Evolutionary conservation across 1,284 basidiomycete species (phyloP).

Genomic region (Ganoderma meredithae): DNA sequence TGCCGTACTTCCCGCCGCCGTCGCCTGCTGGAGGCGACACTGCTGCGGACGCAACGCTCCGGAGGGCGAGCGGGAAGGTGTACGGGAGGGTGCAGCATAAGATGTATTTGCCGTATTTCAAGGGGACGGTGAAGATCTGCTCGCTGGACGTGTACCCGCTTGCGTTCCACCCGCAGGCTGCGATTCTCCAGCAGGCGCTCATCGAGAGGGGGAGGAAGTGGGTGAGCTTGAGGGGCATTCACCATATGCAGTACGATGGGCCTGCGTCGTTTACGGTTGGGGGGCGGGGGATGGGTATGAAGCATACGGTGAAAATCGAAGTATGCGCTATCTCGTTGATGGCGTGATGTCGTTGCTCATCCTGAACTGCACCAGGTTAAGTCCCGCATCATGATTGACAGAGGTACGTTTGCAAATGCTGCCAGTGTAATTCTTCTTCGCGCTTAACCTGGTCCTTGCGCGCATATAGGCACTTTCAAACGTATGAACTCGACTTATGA

Average conservation of each 20-base stretch:
- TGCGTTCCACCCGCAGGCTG: conserved; percentile 52
- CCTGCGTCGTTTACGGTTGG: conserved; percentile 44
- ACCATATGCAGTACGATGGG: conserved; percentile 63
- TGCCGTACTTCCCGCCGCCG: neutral
- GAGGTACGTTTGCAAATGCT: conserved; percentile 42
- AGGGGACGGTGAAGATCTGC: conserved; percentile 57
- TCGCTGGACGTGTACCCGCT: conserved; percentile 59
- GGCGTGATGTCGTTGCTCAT: neutral
- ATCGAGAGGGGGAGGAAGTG: conserved; percentile 60
- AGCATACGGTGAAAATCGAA: conserved; percentile 51
- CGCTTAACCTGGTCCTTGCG: neutral
- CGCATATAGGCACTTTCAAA: conserved; percentile 47
- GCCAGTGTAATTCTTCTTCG: neutral
- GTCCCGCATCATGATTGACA: conserved; percentile 61
- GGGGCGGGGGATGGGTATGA: conserved; percentile 21
- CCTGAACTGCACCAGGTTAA: conserved; percentile 32
- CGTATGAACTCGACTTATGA: conserved; percentile 55
- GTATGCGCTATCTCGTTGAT: conserved; percentile 38
- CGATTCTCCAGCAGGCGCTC: conserved; percentile 46
- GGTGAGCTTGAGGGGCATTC: conserved; percentile 54
- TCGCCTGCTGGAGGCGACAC: no score
- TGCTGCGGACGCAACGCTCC: conserved; percentile 15
- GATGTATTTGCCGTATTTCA: conserved; percentile 50
- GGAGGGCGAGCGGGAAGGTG: conserved; percentile 21
- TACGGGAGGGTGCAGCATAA: conserved; percentile 50